These are phyloP conservation scores for Roridomyces roridus DNA, from an alignment of 768 basidiomycete genomes.

Conservation along the genomic window DNA sequence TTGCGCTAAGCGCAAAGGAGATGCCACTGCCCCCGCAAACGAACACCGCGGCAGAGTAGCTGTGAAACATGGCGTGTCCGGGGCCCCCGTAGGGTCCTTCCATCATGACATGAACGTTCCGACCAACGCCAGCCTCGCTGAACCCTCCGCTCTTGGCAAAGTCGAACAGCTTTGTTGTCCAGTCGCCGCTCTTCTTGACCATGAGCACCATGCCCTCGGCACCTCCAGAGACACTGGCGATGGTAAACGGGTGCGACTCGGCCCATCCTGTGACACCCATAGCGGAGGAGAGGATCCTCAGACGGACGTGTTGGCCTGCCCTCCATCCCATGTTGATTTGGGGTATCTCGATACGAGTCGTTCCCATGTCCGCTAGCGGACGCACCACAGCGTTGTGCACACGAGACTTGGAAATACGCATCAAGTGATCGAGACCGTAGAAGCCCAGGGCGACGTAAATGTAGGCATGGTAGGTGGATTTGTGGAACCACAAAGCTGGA, in stretches of 20 bases:
- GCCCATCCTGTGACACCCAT: conserved; percentile 47
- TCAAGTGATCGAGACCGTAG: conserved; percentile 52
- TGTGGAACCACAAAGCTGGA: conserved; percentile 50
- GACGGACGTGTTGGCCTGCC: conserved; percentile 66
- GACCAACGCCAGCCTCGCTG: conserved; percentile 26
- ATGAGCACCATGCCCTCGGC: conserved; percentile 56
- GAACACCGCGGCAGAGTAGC: conserved; percentile 58
- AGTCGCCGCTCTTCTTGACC: conserved; percentile 54
- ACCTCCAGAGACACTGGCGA: conserved; percentile 52
- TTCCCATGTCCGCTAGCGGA: conserved; percentile 50
- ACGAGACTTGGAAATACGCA: conserved; percentile 56
- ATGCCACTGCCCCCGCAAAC: conserved; percentile 66
- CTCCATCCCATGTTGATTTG: conserved; percentile 59
- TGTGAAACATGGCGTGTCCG: conserved; percentile 49
- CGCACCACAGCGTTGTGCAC: conserved; percentile 49
- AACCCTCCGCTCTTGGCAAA: conserved; percentile 29
- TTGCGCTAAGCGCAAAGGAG: conserved; percentile 53
- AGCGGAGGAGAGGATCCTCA: conserved; percentile 51
- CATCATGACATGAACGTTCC: conserved; percentile 40
- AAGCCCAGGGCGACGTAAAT: conserved; percentile 44
- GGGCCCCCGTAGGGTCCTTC: conserved; percentile 58
- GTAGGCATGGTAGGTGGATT: conserved; percentile 44
- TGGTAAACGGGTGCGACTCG: conserved; percentile 67
- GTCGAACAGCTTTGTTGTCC: conserved; percentile 52
- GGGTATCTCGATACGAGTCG: conserved; percentile 54